Conservation (phyloP, 2,329 filamentous ascomycete species). For the Ophiostoma quercus region DNA sequence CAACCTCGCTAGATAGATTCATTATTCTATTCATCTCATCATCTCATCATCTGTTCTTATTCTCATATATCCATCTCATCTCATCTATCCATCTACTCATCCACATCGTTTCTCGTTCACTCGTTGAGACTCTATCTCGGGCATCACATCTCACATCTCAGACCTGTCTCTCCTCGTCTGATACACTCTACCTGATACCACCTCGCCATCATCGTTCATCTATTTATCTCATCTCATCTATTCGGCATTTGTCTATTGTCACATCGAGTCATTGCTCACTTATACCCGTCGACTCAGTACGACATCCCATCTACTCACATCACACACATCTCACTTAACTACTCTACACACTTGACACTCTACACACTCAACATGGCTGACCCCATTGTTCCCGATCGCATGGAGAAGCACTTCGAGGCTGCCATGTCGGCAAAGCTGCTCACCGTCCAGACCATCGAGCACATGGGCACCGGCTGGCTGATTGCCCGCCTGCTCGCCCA, state of each 20-base stretch:
- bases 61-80: neutral
- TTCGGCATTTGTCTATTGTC: too few relatives aligned
- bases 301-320: neutral
- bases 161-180: neutral
- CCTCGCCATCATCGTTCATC: neutral
- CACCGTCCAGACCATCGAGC: slow-evolving; percentile 11
- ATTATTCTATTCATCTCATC: neutral
- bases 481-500: slow-evolving; percentile 11
- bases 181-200: neutral
- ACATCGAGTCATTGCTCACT: too few relatives aligned
- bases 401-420: slow-evolving; percentile 16
- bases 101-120: too few relatives aligned
- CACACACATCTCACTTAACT: too few relatives aligned
- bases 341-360: too few relatives aligned
- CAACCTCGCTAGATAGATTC: too few relatives aligned
- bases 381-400: neutral
- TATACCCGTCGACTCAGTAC: too few relatives aligned
- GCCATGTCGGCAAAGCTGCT: slow-evolving; percentile 16
- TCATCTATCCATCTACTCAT: neutral
- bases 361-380: slow-evolving; percentile 7
- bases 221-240: neutral
- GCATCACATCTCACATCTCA: neutral
- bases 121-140: neutral
- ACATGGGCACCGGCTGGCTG: slow-evolving; percentile 15
- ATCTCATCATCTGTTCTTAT: neutral